Evolutionary conservation across 805 yeast species (phyloP), one percentile per base, ranked within the genome.

Genomic region (Candida ficus): DNA sequence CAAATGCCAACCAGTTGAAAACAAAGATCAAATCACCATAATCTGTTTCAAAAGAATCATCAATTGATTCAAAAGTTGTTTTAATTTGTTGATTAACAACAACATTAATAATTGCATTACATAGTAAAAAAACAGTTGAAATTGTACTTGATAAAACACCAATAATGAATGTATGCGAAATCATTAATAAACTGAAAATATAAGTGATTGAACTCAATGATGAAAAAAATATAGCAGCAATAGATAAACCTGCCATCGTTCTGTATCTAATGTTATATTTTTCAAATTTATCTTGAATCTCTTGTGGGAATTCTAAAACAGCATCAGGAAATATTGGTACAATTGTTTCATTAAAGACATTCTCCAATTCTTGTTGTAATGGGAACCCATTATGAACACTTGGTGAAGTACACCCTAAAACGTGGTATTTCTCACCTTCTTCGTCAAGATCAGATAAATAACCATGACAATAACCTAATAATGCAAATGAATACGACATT

Each of bases 381-480:
- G 40, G 43, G n/a, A 41, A 33, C 5, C 43, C 43, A 32, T 36
- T 30, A 13, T 28, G 25, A 17, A 41, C 10, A 25, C 39, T 41
- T 7, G 37, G 36, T 7, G 29, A 25, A 10, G 30, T 19, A 28
- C 30, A 41, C 4, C n/a, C 6, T 13, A 33, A 18, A 14, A 33
- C 37, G 10, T 33, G 33, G 18, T 38, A 38, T 16, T 33, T 14
- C 7, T 33, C 38, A 10, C 31, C 27, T 12, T 28, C 25, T 5
- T 12, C 12, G 19, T 38, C 27, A 4, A 35, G 16, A n/a, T 35
- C 18, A n/a, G 29, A 12, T 7, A 33, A n/a, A 6, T 27, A 22
- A 7, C 43, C 43, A 31, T 37, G 37, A 25, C 43, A 41, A 28
- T 41, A 37, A 12, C 39, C 38, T 19, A 41, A 36, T 10, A 36